phyloP scores from a whole-genome alignment of 805 yeast species.

The Yamadazyma scolyti region DNA sequence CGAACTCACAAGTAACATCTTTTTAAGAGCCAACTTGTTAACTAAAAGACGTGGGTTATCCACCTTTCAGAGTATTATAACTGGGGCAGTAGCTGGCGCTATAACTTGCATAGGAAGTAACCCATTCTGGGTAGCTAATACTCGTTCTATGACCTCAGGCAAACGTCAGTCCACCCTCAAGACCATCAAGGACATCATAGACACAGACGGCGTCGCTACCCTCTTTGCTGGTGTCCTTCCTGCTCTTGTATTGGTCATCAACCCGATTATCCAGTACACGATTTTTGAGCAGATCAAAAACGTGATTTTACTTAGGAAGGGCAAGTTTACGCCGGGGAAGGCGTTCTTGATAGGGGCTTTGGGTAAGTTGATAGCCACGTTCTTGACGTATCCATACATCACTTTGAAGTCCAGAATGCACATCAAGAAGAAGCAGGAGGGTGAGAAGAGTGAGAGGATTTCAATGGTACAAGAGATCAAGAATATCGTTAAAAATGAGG shows the following conservation, averaged over 20 bases:
- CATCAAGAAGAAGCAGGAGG: conserved; percentile 42
- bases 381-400: conserved; percentile 85
- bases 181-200: conserved; percentile 58
- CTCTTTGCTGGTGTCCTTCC: conserved; percentile 86
- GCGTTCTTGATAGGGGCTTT: conserved; percentile 87
- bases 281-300: conserved; percentile 84
- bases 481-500: conserved; percentile 65
- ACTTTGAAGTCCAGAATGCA: conserved; percentile 90
- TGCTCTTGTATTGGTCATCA: conserved; percentile 78
- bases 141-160: conserved; percentile 71
- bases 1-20: conserved; percentile 58
- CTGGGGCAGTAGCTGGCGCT: conserved; percentile 86
- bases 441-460: conserved; percentile 13
- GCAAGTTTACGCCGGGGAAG: conserved; percentile 61
- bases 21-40: conserved; percentile 32
- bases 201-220: conserved; percentile 66
- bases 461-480: conserved; percentile 50
- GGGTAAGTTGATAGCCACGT: conserved; percentile 86
- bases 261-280: conserved; percentile 91
- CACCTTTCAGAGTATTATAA: conserved; percentile 64
- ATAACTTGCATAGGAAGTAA: conserved; percentile 78
- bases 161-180: conserved; percentile 43
- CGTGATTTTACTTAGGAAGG: conserved; percentile 51
- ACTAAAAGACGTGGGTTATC: conserved; percentile 39
- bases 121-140: conserved; percentile 94